Percentiles rank a stretch among this genome's conserved stretches.
Conservation (phyloP, 257 asterid species). For the Handroanthus guayacan region DNA sequence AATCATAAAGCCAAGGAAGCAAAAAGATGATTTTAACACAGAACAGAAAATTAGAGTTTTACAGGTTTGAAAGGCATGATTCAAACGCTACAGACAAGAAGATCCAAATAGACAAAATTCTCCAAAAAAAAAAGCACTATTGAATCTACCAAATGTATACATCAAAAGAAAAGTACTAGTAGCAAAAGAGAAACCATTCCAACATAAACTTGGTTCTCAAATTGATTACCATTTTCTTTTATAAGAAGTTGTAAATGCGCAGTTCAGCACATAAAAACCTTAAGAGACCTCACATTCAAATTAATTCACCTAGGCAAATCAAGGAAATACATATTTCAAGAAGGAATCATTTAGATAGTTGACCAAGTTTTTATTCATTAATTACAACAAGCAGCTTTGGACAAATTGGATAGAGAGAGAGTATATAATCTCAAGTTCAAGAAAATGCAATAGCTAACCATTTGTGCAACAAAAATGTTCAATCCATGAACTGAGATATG, state of each 20-base stretch:
- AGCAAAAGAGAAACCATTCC: neutral
- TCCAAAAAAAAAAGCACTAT: neutral
- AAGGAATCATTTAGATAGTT: slow-evolving; percentile 20
- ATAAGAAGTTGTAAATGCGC: neutral
- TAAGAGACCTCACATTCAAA: neutral
- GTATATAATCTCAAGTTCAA: slow-evolving; percentile 13
- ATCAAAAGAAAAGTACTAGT: neutral
- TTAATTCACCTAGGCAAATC: slow-evolving; percentile 6
- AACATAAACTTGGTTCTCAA: neutral
- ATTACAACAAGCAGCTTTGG: neutral
- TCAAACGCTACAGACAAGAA: neutral
- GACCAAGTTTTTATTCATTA: neutral
- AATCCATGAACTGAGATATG: slow-evolving; percentile 96
- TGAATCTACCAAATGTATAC: neutral
- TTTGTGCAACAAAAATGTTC: slow-evolving; percentile 93
- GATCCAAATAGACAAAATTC: neutral
- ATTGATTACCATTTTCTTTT: neutral
- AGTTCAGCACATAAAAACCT: neutral
- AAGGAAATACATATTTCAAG: slow-evolving; percentile 8
- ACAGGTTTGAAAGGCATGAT: neutral
- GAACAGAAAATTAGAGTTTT: neutral
- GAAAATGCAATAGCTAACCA: slow-evolving; percentile 61
- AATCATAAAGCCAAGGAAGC: slow-evolving; percentile 17
- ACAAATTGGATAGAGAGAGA: slow-evolving; percentile 30
- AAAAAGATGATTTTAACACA: neutral